Evolutionary conservation across 116 monocot species (phyloP).

Genomic region (Cymodocea nodosa): DNA sequence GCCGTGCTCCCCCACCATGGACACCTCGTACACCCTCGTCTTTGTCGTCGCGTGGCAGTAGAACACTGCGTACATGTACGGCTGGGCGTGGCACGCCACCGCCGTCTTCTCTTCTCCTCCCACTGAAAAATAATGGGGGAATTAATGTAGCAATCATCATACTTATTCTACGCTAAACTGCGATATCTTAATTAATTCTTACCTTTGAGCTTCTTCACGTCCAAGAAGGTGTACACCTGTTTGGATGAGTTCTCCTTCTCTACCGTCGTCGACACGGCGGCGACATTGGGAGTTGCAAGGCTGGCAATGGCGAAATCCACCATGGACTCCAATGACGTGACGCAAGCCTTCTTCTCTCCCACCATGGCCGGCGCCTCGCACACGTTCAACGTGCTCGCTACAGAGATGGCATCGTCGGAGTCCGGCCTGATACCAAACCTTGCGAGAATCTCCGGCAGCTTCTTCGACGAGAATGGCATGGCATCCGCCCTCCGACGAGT

Average conservation of each 20-base stretch:
- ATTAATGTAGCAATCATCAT: neutral
- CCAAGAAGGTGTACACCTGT: constrained; percentile 34
- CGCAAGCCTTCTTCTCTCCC: constrained; percentile 41
- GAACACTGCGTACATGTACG: constrained; percentile 52
- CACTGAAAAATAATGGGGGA: neutral
- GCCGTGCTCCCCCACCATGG: constrained; percentile 34
- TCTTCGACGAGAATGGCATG: constrained; percentile 40
- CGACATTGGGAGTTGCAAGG: constrained; percentile 18
- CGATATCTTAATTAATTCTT: no score
- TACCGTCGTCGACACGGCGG: constrained; percentile 23
- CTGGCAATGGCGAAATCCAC: constrained; percentile 39
- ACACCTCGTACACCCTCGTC: constrained; percentile 32
- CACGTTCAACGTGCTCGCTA: constrained; percentile 19
- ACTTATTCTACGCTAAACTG: neutral
- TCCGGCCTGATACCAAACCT: constrained; percentile 20
- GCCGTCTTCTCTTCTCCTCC: constrained; percentile 4
- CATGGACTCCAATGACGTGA: constrained; percentile 69
- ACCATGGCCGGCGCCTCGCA: constrained; percentile 25
- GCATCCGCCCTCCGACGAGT: constrained; percentile 20
- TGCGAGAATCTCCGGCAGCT: constrained; percentile 28
- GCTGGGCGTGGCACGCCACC: constrained; percentile 53
- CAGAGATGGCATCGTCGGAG: constrained; percentile 18
- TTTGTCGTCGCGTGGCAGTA: constrained; percentile 39
- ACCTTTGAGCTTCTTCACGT: constrained; percentile 12
- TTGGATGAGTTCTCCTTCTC: constrained; percentile 5